Percentiles rank a stretch among this genome's conserved stretches.
phyloP scores from a whole-genome alignment of 1,284 basidiomycete genomes.

The Neolentinus lepideus region DNA sequence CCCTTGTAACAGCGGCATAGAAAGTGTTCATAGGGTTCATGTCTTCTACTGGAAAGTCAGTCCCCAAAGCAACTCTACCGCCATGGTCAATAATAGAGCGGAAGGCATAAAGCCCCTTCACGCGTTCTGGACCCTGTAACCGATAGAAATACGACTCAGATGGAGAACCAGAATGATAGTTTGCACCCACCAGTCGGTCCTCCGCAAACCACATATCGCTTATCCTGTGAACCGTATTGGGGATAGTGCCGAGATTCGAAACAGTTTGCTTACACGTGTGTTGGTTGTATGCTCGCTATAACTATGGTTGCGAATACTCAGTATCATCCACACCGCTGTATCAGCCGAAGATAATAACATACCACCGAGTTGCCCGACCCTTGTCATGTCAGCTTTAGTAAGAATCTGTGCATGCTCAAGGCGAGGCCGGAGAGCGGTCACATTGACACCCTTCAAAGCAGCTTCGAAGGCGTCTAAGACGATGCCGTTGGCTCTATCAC shows the following conservation, averaged over 20 bases:
- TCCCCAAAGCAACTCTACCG: slow-evolving; percentile 67
- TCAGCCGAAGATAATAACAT: slow-evolving; percentile 12
- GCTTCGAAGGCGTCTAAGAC: slow-evolving; percentile 79
- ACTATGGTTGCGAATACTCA: slow-evolving; percentile 29
- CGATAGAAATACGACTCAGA: not conserved
- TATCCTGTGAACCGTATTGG: slow-evolving; percentile 33
- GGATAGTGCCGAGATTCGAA: not conserved
- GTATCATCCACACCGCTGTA: not conserved
- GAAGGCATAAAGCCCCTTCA: slow-evolving; percentile 86
- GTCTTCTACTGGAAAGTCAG: slow-evolving; percentile 86
- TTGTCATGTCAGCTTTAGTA: slow-evolving; percentile 60
- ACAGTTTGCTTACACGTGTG: slow-evolving; percentile 61
- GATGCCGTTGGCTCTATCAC: slow-evolving; percentile 83
- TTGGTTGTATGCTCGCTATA: slow-evolving; percentile 81
- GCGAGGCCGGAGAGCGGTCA: slow-evolving; percentile 65
- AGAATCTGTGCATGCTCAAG: slow-evolving; percentile 91
- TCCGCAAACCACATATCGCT: slow-evolving; percentile 91
- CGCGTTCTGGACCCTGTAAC: slow-evolving; percentile 69
- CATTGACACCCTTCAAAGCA: slow-evolving; percentile 49
- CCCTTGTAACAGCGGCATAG: slow-evolving; percentile 79
- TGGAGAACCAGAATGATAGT: slow-evolving; percentile 1
- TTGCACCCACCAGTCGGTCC: slow-evolving; percentile 56
- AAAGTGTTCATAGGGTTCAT: slow-evolving; percentile 75
- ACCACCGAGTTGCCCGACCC: slow-evolving; percentile 76
- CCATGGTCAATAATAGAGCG: slow-evolving; percentile 58